Conservation (phyloP, 1,284 basidiomycete species). For the Pascua sp. region DNA sequence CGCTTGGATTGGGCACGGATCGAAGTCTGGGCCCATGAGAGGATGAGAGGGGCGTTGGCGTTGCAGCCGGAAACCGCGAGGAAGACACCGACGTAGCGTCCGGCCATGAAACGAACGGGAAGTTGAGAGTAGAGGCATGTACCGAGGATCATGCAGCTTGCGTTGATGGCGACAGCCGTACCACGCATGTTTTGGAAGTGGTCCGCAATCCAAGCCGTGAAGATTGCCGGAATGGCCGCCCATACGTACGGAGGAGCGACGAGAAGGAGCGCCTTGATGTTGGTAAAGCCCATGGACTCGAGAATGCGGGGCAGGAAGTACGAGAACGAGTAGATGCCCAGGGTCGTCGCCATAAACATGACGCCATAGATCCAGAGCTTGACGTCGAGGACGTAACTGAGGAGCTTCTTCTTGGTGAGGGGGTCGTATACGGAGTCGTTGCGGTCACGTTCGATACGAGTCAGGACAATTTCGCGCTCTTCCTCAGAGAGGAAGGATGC, state of each 20-base stretch:
- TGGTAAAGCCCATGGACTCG: slow-evolving; percentile 44
- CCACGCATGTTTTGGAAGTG: slow-evolving; percentile 17
- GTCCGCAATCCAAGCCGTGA: slow-evolving; percentile 46
- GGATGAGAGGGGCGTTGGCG: slow-evolving; percentile 36
- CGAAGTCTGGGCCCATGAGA: slow-evolving; percentile 48
- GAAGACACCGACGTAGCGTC: slow-evolving; percentile 44
- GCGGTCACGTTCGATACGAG: slow-evolving; percentile 51
- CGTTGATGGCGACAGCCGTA: slow-evolving; percentile 13
- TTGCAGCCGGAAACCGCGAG: slow-evolving; percentile 44
- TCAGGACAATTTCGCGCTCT: slow-evolving; percentile 45
- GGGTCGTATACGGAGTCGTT: slow-evolving; percentile 48
- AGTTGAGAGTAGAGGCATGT: slow-evolving; percentile 50
- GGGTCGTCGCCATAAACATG: slow-evolving; percentile 39
- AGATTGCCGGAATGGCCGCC: slow-evolving; percentile 43
- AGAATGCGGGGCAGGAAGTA: slow-evolving; percentile 52
- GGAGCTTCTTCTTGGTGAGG: slow-evolving; percentile 42
- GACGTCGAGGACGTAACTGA: slow-evolving; percentile 41
- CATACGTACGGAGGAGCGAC: slow-evolving; percentile 49
- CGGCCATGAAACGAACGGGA: slow-evolving; percentile 41
- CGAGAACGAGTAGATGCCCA: slow-evolving; percentile 22
- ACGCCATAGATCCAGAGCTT: slow-evolving; percentile 52
- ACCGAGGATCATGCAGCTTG: slow-evolving; percentile 41
- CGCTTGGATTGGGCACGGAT: slow-evolving; percentile 50
- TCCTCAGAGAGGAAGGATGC: slow-evolving; percentile 50
- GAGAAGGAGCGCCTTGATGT: slow-evolving; percentile 38